These are phyloP conservation scores for Przewalskia tangutica DNA, from an alignment of 257 asterid species.

Conservation along the genomic window DNA sequence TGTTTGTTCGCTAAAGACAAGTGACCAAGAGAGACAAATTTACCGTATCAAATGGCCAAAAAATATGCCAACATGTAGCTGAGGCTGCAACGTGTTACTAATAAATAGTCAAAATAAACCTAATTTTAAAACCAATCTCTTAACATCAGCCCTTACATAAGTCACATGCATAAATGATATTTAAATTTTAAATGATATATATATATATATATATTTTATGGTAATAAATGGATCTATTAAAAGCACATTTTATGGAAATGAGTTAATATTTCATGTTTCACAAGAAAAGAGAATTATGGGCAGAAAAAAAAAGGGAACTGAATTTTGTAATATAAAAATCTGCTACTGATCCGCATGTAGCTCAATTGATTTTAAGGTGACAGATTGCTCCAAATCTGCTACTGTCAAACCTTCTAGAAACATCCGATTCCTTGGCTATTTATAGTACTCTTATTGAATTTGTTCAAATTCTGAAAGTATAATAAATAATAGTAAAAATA, in stretches of 20 bases:
- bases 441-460: not conserved
- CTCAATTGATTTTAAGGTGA: too few relatives aligned
- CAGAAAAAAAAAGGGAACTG: not conserved
- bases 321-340: not conserved
- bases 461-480: not conserved
- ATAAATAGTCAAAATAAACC: not conserved
- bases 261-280: not conserved
- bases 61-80: not conserved
- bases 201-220: not conserved
- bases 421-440: too few relatives aligned
- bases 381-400: too few relatives aligned
- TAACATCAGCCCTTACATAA: slow-evolving; percentile 4
- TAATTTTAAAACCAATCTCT: not conserved
- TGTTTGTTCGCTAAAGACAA: too few relatives aligned
- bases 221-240: not conserved
- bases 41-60: slow-evolving; percentile 4
- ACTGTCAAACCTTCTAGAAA: not conserved
- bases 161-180: not conserved
- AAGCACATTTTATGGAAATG: too few relatives aligned
- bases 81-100: not conserved
- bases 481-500: too few relatives aligned
- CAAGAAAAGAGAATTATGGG: not conserved
- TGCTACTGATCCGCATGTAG: too few relatives aligned
- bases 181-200: not conserved
- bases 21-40: not conserved